Evolutionary conservation across 1,284 basidiomycete species (phyloP).

Genomic region (Leccinum laetum): DNA sequence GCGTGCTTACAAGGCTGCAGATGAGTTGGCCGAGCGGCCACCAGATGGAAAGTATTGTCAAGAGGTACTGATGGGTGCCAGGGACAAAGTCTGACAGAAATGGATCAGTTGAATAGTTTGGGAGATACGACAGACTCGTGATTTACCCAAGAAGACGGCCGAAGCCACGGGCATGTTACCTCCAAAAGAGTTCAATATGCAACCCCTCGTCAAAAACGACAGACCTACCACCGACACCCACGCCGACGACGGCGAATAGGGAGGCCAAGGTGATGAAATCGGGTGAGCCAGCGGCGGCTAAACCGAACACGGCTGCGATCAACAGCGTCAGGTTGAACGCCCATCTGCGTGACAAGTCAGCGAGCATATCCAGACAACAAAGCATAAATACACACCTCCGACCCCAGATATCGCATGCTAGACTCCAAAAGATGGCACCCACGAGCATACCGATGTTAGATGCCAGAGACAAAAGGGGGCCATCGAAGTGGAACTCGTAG

Average conservation of each 20-base stretch:
- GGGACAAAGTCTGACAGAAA: conserved; percentile 60
- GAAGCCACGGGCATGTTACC: conserved; percentile 64
- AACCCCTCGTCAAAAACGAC: not conserved
- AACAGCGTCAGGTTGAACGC: conserved; percentile 67
- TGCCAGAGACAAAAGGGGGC: conserved; percentile 58
- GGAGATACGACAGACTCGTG: not conserved
- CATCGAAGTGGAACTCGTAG: conserved; percentile 55
- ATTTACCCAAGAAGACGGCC: conserved; percentile 58
- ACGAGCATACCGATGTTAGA: conserved; percentile 63
- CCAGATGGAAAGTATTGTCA: conserved; percentile 71
- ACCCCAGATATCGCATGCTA: conserved; percentile 68
- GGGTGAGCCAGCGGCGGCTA: conserved; percentile 44
- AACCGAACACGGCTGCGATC: conserved; percentile 57
- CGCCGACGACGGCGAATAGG: conserved; percentile 43
- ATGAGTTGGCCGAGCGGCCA: conserved; percentile 71
- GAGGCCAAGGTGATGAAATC: conserved; percentile 44
- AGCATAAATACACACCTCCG: conserved; percentile 37
- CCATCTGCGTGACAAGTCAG: conserved; percentile 34
- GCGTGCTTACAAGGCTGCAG: conserved; percentile 53
- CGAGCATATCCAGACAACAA: not conserved
- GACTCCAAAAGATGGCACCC: conserved; percentile 65
- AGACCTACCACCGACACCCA: conserved; percentile 46
- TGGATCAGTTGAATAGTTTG: not conserved
- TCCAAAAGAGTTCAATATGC: conserved; percentile 12
- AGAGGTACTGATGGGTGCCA: conserved; percentile 64